Evolutionary conservation across 805 yeast species (phyloP).

Genomic region (Kregervanrija fluxuum): DNA sequence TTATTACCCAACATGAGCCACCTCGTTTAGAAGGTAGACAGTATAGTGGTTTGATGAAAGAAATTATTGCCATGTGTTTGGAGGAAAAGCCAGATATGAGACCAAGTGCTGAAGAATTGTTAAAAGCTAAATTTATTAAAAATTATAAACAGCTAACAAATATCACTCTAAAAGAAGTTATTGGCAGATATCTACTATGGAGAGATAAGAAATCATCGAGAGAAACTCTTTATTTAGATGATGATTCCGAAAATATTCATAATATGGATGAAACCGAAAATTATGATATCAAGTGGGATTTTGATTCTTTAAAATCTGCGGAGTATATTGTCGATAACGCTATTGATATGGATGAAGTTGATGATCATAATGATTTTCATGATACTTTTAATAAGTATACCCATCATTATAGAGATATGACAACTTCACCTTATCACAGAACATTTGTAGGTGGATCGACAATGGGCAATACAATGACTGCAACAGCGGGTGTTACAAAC

Average conservation of each 20-base stretch:
- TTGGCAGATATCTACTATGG: conserved; percentile 66
- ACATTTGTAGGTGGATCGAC: conserved; percentile 15
- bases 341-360: conserved; percentile 32
- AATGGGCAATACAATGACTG: conserved; percentile 12
- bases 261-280: conserved; percentile 21
- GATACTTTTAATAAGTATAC: background rate
- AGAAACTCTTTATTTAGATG: conserved; percentile 41
- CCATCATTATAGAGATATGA: conserved; percentile 2
- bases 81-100: conserved; percentile 92
- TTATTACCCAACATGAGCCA: conserved; percentile 89
- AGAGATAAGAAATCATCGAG: conserved; percentile 58
- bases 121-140: conserved; percentile 67
- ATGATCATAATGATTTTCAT: background rate
- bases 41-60: conserved; percentile 70
- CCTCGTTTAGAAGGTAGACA: conserved; percentile 90
- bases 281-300: conserved; percentile 74
- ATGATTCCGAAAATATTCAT: conserved; percentile 30
- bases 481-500: conserved; percentile 8
- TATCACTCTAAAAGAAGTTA: conserved; percentile 58
- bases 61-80: conserved; percentile 81
- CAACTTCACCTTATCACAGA: conserved; percentile 9
- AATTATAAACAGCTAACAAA: conserved; percentile 56
- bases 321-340: conserved; percentile 72
- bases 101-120: conserved; percentile 77
- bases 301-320: conserved; percentile 69